Conservation (phyloP, 2,329 filamentous ascomycete species). For the Domatiomyces globalis region DNA sequence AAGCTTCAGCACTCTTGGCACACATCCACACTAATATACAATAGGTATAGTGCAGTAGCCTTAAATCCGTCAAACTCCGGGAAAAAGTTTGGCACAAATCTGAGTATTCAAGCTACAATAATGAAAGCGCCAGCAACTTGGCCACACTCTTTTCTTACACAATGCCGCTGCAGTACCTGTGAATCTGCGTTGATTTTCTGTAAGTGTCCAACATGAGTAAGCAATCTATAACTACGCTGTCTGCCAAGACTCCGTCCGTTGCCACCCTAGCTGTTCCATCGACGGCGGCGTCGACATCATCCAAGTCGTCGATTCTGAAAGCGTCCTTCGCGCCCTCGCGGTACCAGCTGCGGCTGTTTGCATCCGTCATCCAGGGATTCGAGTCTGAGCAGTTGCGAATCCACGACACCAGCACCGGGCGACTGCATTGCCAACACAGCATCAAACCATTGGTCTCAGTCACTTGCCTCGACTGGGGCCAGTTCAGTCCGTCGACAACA, state of each 20-base stretch:
- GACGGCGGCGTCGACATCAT: conserved; percentile 21
- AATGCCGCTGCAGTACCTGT: not conserved
- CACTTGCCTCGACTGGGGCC: conserved; percentile 39
- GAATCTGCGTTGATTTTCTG: not conserved
- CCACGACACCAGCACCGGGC: conserved; percentile 37
- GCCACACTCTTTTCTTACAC: not conserved
- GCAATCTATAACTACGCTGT: conserved; percentile 29
- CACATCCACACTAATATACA: not conserved
- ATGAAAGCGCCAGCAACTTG: not conserved
- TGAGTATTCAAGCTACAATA: not conserved
- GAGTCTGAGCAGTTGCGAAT: conserved; percentile 39
- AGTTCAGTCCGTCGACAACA: conserved; percentile 21
- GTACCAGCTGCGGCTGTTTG: conserved; percentile 39
- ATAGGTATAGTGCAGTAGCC: not conserved
- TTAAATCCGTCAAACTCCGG: not conserved
- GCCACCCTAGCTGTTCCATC: conserved; percentile 25
- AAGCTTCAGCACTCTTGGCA: not conserved
- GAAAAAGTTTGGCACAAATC: not conserved
- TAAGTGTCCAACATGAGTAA: conserved; percentile 26
- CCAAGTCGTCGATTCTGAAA: conserved; percentile 34
- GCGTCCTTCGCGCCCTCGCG: conserved; percentile 38
- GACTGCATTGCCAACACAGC: conserved; percentile 37
- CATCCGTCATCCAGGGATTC: conserved; percentile 39
- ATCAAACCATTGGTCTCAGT: conserved; percentile 33
- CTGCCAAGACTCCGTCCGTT: conserved; percentile 32